Conservation (phyloP, 2,329 filamentous ascomycete genomes). For the Beauveria varroae region DNA sequence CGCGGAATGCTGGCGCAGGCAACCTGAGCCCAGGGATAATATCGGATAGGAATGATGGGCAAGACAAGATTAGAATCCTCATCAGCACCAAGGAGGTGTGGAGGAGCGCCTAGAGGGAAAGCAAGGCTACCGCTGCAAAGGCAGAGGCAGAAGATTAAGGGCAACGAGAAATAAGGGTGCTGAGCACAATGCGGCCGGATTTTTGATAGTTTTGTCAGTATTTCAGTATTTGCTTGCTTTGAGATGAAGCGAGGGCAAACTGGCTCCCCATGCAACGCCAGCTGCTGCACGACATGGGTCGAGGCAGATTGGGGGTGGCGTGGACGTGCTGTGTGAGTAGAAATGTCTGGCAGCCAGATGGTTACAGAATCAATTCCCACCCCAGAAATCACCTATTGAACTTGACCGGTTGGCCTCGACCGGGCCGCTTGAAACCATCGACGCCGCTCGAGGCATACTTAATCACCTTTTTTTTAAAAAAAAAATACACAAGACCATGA, state of each 20-base stretch:
- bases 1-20: constrained; percentile 9
- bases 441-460: background rate
- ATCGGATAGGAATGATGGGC: constrained; percentile 27
- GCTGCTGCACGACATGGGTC: background rate
- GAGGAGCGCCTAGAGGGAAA: background rate
- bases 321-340: no score
- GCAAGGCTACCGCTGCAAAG: background rate
- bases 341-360: background rate
- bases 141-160: background rate
- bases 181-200: no score
- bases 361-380: background rate
- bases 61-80: constrained; percentile 23
- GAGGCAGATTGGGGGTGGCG: background rate
- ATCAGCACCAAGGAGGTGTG: background rate
- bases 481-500: background rate
- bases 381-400: no score
- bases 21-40: constrained; percentile 11
- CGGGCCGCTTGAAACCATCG: background rate
- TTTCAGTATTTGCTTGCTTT: background rate
- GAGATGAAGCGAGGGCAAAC: background rate
- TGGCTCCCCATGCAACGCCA: background rate
- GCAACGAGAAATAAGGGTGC: background rate
- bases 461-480: no score
- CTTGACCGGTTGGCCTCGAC: no score
- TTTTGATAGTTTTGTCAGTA: no score